phyloP scores from a whole-genome alignment of 2,329 filamentous ascomycete species.

The Cytospora chrysosperma region DNA sequence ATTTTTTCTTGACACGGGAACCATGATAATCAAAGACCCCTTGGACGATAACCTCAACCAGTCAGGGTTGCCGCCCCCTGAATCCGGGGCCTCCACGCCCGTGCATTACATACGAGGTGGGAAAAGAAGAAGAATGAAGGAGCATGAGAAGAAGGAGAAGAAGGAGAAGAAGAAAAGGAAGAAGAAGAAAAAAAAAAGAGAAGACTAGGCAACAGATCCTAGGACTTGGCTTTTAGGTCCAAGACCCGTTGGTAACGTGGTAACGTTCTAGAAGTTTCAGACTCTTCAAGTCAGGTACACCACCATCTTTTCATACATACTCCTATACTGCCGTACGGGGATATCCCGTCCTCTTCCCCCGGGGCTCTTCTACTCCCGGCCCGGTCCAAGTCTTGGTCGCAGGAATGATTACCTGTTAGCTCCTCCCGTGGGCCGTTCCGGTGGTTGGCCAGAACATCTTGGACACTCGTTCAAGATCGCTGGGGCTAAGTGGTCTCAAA shows the following conservation, averaged over 20 bases:
- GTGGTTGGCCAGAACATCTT: background rate
- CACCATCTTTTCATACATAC: too few species aligned
- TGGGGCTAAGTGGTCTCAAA: background rate
- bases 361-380: too few species aligned
- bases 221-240: too few species aligned
- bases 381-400: background rate
- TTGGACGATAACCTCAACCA: background rate
- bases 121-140: too few species aligned
- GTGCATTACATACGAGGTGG: too few species aligned
- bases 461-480: background rate
- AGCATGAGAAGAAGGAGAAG: background rate
- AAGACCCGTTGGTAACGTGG: too few species aligned
- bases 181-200: too few species aligned
- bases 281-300: background rate
- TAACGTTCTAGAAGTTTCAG: slow-evolving; percentile 18
- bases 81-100: slow-evolving; percentile 11
- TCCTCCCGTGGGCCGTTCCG: background rate
- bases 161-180: too few species aligned
- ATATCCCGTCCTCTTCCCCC: too few species aligned
- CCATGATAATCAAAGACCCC: background rate
- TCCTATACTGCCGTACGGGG: too few species aligned
- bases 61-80: slow-evolving; percentile 8
- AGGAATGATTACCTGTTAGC: background rate
- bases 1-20: background rate
- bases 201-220: too few species aligned